These are phyloP conservation scores for Pythium phragmiticola DNA, from an alignment of 352 stramenopile species.

Conservation along the genomic window DNA sequence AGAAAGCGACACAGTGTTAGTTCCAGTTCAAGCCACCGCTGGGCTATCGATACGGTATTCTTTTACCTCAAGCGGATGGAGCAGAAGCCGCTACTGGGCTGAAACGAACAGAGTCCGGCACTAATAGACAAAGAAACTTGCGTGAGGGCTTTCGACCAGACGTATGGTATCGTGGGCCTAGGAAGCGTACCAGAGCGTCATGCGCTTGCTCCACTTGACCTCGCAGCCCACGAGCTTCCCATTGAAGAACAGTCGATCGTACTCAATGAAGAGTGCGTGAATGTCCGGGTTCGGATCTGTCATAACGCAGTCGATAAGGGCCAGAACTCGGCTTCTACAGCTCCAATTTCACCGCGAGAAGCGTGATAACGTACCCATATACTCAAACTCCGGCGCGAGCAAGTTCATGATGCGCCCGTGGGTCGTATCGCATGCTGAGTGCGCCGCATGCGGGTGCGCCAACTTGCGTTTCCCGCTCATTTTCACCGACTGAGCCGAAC, in stretches of 20 bases:
- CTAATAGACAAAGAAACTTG: slow-evolving; percentile 19
- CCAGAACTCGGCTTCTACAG: slow-evolving; percentile 9
- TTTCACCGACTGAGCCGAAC: neutral
- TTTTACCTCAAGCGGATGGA: slow-evolving; percentile 78
- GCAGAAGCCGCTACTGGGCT: slow-evolving; percentile 74
- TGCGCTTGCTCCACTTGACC: slow-evolving; percentile 89
- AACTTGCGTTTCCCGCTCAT: slow-evolving; percentile 28
- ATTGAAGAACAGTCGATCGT: slow-evolving; percentile 84
- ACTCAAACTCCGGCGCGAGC: slow-evolving; percentile 66
- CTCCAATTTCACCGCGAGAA: neutral
- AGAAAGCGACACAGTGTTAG: neutral
- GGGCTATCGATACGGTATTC: neutral
- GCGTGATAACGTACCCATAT: slow-evolving; percentile 33
- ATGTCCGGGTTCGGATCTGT: slow-evolving; percentile 83
- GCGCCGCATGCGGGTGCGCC: neutral
- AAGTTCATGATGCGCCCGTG: slow-evolving; percentile 32
- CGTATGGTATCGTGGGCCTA: neutral
- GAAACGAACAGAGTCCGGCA: slow-evolving; percentile 78
- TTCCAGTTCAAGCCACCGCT: neutral
- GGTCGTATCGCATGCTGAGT: slow-evolving; percentile 1
- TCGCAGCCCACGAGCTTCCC: slow-evolving; percentile 70
- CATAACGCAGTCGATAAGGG: neutral
- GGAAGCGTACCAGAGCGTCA: slow-evolving; percentile 76
- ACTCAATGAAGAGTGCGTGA: slow-evolving; percentile 75
- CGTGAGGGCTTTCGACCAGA: neutral